Evolutionary conservation across 495 filamentous ascomycete species (phyloP).

Genomic region (Tuber brumale): DNA sequence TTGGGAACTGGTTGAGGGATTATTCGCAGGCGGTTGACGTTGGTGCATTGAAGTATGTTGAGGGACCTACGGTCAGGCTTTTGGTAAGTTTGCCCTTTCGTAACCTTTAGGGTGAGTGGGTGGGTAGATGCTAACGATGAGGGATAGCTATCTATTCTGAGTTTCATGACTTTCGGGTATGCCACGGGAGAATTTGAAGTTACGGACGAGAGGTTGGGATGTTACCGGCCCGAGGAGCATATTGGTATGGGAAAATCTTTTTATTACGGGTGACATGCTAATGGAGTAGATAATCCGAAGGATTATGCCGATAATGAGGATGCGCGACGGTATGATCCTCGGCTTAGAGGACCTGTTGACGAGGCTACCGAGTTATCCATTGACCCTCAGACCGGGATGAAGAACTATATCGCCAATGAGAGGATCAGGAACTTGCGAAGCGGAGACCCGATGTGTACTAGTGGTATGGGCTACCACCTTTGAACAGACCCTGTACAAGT

Average conservation of each 20-base stretch:
- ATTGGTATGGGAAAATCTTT: constrained; percentile 49
- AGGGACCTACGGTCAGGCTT: constrained; percentile 80
- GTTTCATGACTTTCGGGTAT: constrained; percentile 63
- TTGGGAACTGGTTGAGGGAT: constrained; percentile 88
- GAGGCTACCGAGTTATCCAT: constrained; percentile 70
- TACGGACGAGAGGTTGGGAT: constrained; percentile 76
- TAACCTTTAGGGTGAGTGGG: not conserved
- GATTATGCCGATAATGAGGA: constrained; percentile 80
- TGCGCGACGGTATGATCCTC: constrained; percentile 69
- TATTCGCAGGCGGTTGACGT: constrained; percentile 79
- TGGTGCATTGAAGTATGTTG: constrained; percentile 79
- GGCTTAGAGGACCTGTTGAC: constrained; percentile 74
- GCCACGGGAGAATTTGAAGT: constrained; percentile 91
- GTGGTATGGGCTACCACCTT: constrained; percentile 21
- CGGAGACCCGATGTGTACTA: constrained; percentile 34
- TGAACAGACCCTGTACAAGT: not conserved
- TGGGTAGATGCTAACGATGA: not conserved
- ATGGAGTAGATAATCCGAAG: constrained; percentile 56
- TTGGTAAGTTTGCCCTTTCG: constrained; percentile 48
- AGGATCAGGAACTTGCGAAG: constrained; percentile 65
- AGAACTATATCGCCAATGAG: constrained; percentile 87
- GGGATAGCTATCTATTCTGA: constrained; percentile 49
- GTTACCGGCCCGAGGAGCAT: constrained; percentile 81
- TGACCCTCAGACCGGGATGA: constrained; percentile 71
- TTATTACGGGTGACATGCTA: not conserved